These are phyloP conservation scores for Comarum palustre DNA, from an alignment of 306 rosid genomes.

Conservation along the genomic window DNA sequence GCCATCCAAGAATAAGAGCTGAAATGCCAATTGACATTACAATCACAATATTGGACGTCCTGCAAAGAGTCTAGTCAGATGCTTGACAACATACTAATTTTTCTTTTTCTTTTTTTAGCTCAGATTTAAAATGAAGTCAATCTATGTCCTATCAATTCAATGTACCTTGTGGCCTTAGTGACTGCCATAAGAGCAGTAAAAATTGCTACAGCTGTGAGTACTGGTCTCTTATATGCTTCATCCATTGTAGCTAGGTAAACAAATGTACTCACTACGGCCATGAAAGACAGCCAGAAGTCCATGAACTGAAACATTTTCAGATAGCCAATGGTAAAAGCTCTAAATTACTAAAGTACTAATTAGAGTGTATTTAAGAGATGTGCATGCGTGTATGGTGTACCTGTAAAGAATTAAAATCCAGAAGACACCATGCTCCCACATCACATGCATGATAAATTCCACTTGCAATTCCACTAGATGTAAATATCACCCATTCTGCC, in stretches of 20 bases:
- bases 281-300: slow-evolving; percentile 99
- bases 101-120: not conserved
- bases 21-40: slow-evolving; percentile 44
- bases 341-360: not conserved
- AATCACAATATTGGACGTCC: slow-evolving; percentile 45
- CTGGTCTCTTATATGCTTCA: slow-evolving; percentile 70
- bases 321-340: not conserved
- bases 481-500: slow-evolving; percentile 82
- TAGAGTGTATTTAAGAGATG: not conserved
- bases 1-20: slow-evolving; percentile 54
- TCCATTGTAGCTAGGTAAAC: slow-evolving; percentile 69
- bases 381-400: slow-evolving; percentile 42
- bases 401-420: slow-evolving; percentile 68
- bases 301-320: slow-evolving; percentile 64
- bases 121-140: not conserved
- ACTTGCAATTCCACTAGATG: slow-evolving; percentile 85
- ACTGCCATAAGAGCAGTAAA: slow-evolving; percentile 88
- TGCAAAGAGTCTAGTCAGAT: slow-evolving; percentile 28
- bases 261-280: slow-evolving; percentile 93
- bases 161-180: slow-evolving; percentile 82
- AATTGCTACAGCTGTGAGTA: slow-evolving; percentile 75
- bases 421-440: slow-evolving; percentile 91
- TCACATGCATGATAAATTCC: slow-evolving; percentile 95
- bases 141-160: slow-evolving; percentile 6
- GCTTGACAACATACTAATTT: slow-evolving; percentile 3